phyloP scores from a whole-genome alignment of 202 grass and related monocot species.

The Zoysia matrella region DNA sequence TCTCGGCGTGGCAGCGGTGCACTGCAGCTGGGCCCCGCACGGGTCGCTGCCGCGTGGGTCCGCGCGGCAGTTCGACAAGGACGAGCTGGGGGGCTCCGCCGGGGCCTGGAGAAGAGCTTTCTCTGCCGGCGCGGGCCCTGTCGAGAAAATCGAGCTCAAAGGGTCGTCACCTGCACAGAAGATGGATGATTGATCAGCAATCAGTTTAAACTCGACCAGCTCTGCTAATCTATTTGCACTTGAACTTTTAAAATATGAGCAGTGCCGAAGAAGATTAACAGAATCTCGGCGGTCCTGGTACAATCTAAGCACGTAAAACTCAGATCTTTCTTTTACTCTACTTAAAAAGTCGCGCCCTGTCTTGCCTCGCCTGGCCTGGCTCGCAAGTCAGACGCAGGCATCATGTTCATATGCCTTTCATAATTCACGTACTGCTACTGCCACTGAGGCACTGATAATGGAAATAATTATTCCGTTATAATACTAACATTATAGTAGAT shows the following conservation, averaged over 20 bases:
- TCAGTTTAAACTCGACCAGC: not conserved
- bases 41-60: constrained; percentile 15
- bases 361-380: not conserved
- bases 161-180: constrained; percentile 38
- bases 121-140: constrained; percentile 21
- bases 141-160: constrained; percentile 56
- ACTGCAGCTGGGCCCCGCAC: constrained; percentile 9
- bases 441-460: not conserved
- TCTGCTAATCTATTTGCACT: not conserved
- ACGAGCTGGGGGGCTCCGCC: constrained; percentile 49
- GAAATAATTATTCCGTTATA: not conserved
- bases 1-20: not conserved
- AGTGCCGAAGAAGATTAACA: constrained; percentile 47
- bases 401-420: constrained; percentile 11
- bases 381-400: constrained; percentile 40
- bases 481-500: not conserved
- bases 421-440: not conserved
- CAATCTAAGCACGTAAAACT: constrained; percentile 56
- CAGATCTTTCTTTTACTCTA: constrained; percentile 45
- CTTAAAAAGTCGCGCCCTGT: constrained; percentile 46
- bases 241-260: not conserved
- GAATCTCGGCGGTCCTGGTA: constrained; percentile 29
- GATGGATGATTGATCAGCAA: not conserved
- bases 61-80: constrained; percentile 40
- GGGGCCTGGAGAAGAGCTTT: not conserved